phyloP scores from a whole-genome alignment of 2,329 filamentous ascomycete genomes.

The Paraconiothyrium brasiliense region DNA sequence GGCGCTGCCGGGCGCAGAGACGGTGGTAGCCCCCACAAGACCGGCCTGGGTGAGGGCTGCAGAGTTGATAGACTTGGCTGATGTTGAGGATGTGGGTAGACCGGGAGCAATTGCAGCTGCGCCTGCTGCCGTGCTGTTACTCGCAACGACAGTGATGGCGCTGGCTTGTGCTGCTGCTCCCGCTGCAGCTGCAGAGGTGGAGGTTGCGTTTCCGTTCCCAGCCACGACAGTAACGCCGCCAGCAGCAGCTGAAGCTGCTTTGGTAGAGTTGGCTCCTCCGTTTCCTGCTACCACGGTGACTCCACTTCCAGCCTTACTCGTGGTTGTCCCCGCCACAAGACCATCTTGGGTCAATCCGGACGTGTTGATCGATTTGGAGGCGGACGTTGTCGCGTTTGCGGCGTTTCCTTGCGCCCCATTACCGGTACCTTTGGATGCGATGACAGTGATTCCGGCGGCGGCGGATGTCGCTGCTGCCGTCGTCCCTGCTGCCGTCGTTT shows the following conservation, averaged over 20 bases:
- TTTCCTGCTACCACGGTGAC: constrained; percentile 14
- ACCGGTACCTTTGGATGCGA: constrained; percentile 3
- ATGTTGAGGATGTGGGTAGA: constrained; percentile 14
- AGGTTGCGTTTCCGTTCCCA: not conserved
- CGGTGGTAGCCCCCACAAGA: constrained; percentile 19
- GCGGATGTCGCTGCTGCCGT: not conserved
- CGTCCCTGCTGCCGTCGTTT: not conserved
- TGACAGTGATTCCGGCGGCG: constrained; percentile 3
- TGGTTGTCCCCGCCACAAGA: constrained; percentile 32
- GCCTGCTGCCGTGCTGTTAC: constrained; percentile 10
- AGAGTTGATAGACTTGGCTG: constrained; percentile 17
- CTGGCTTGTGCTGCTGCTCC: constrained; percentile 11
- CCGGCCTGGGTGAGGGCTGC: constrained; percentile 21
- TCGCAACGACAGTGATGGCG: constrained; percentile 20
- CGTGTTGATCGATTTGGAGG: not conserved
- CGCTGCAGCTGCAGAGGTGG: constrained; percentile 19
- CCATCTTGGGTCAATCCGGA: constrained; percentile 22
- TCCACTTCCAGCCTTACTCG: constrained; percentile 24
- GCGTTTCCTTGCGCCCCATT: not conserved
- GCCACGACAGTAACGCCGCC: constrained; percentile 5
- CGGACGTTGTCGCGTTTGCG: constrained; percentile 5
- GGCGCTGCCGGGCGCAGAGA: constrained; percentile 5
- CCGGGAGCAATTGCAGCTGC: constrained; percentile 20
- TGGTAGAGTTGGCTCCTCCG: constrained; percentile 13
- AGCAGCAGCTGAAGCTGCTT: constrained; percentile 1